Percentiles rank a stretch among this genome's conserved stretches.
These are phyloP conservation scores for Aureobasidium uvarum DNA, from an alignment of 2,329 filamentous ascomycete species.

Conservation along the genomic window DNA sequence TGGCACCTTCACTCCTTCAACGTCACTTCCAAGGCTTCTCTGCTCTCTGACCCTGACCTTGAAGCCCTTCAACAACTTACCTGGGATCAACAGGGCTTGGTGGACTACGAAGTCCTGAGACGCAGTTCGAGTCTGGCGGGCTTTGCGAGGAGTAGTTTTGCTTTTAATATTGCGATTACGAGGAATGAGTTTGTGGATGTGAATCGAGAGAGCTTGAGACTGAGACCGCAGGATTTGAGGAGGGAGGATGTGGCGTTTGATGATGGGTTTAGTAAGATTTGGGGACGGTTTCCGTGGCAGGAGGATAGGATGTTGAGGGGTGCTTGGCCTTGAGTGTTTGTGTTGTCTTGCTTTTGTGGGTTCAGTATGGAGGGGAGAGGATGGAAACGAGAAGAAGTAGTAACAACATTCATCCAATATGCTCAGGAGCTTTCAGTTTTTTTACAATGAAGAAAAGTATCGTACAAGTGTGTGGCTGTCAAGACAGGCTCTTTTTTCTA, in stretches of 20 bases:
- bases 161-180: slow-evolving; percentile 50
- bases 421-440: neutral
- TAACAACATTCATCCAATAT: slow-evolving; percentile 10
- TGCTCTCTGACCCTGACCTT: slow-evolving; percentile 43
- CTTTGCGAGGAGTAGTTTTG: slow-evolving; percentile 48
- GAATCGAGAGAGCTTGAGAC: slow-evolving; percentile 27
- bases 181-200: slow-evolving; percentile 38
- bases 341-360: neutral
- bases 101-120: slow-evolving; percentile 54
- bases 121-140: slow-evolving; percentile 48
- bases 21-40: slow-evolving; percentile 46
- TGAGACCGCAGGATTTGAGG: slow-evolving; percentile 32
- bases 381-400: neutral
- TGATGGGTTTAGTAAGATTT: slow-evolving; percentile 31
- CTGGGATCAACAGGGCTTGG: slow-evolving; percentile 53
- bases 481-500: neutral
- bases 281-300: slow-evolving; percentile 30
- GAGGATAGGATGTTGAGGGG: slow-evolving; percentile 29
- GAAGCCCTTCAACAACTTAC: slow-evolving; percentile 40
- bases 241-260: slow-evolving; percentile 31
- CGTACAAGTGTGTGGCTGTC: neutral
- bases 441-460: slow-evolving; percentile 8
- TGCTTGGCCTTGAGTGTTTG: slow-evolving; percentile 27
- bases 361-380: neutral
- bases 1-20: slow-evolving; percentile 39